Percentiles rank a stretch among this genome's conserved stretches.
These are phyloP conservation scores for Penicillium sp. DNA, from an alignment of 2,329 filamentous ascomycete genomes.

Conservation along the genomic window DNA sequence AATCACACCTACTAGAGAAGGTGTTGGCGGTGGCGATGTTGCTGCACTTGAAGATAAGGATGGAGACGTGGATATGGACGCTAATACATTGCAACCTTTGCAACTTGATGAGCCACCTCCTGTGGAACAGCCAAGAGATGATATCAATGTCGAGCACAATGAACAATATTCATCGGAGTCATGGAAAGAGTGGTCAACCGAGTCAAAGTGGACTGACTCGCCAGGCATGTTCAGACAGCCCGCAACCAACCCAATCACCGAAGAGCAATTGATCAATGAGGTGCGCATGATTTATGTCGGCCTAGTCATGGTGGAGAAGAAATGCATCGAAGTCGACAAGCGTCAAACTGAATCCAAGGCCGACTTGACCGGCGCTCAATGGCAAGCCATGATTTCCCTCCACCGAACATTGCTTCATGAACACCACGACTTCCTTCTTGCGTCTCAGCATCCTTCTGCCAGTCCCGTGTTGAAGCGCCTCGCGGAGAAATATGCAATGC, in stretches of 20 bases:
- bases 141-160: neutral
- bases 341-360: slow-evolving; percentile 46
- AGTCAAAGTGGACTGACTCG: neutral
- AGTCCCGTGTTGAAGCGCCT: slow-evolving; percentile 66
- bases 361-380: slow-evolving; percentile 64
- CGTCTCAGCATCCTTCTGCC: slow-evolving; percentile 81
- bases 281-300: slow-evolving; percentile 68
- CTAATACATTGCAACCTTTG: neutral
- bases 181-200: neutral
- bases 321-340: slow-evolving; percentile 81
- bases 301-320: slow-evolving; percentile 80
- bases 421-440: slow-evolving; percentile 83
- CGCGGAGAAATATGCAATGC: slow-evolving; percentile 84
- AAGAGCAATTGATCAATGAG: slow-evolving; percentile 77
- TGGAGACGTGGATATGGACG: neutral
- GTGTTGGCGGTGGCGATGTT: neutral
- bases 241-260: slow-evolving; percentile 68
- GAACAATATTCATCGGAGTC: neutral
- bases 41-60: neutral
- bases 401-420: slow-evolving; percentile 81
- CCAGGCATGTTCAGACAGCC: slow-evolving; percentile 55
- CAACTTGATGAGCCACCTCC: neutral
- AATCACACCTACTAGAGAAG: neutral
- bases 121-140: neutral
- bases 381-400: slow-evolving; percentile 76